A percentile compares a stretch with the other conserved stretches of the same genome.
Conservation (phyloP, 2,329 filamentous ascomycete genomes). For the Sporothrix variecibatus region DNA sequence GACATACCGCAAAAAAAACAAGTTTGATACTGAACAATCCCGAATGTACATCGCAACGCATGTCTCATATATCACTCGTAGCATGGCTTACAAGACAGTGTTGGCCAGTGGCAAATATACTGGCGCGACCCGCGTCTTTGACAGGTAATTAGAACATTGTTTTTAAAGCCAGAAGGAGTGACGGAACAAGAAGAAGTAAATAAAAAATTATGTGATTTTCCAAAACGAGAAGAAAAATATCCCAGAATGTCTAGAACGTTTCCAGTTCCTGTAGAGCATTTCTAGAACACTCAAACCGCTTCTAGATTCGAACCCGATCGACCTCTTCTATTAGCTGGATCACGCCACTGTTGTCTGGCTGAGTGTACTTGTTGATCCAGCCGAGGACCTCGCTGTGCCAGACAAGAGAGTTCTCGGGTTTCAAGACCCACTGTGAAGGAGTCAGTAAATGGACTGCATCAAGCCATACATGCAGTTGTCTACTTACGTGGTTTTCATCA, state of each 20-base stretch:
- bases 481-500: constrained; percentile 62
- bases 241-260: no score
- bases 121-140: neutral
- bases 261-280: neutral
- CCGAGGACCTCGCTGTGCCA: constrained; percentile 87
- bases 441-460: neutral
- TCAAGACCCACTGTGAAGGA: constrained; percentile 69
- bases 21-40: neutral
- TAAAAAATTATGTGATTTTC: neutral
- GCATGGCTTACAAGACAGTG: neutral
- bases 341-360: constrained; percentile 37
- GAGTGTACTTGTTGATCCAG: constrained; percentile 69
- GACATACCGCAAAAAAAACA: no score
- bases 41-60: neutral
- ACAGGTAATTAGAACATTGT: neutral
- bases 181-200: neutral
- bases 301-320: neutral
- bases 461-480: neutral
- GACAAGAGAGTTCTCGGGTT: constrained; percentile 84
- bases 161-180: neutral
- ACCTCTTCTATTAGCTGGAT: neutral
- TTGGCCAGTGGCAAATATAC: neutral
- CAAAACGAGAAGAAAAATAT: neutral
- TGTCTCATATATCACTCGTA: no score
- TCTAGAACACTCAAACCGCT: neutral